Conservation (phyloP, 352 stramenopile genomes). For the Pythium volutum region DNA sequence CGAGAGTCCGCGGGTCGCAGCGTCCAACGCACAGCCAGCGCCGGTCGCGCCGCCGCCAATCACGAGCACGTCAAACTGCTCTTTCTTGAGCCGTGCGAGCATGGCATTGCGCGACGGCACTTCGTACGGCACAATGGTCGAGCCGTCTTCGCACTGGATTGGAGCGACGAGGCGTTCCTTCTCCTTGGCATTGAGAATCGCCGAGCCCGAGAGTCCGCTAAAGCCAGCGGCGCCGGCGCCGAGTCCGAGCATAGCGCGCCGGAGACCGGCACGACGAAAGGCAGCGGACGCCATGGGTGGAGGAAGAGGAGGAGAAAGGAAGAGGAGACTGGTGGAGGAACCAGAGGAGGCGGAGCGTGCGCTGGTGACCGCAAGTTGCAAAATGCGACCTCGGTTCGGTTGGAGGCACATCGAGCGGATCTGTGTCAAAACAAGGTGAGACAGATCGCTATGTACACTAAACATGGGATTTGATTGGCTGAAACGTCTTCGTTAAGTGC, state of each 20-base stretch:
- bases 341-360: not conserved
- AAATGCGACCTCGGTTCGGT: constrained; percentile 7
- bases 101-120: constrained; percentile 63
- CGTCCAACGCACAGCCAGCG: constrained; percentile 89
- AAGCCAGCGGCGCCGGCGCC: constrained; percentile 44
- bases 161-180: constrained; percentile 62
- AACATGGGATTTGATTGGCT: constrained; percentile 2
- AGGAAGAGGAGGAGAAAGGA: not conserved
- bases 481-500: not conserved
- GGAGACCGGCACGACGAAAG: constrained; percentile 48
- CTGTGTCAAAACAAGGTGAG: constrained; percentile 23
- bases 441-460: not conserved
- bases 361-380: constrained; percentile 24
- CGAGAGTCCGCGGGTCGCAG: constrained; percentile 90
- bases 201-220: constrained; percentile 48
- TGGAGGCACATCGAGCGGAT: not conserved
- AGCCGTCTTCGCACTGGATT: constrained; percentile 83
- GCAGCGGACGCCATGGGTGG: constrained; percentile 52
- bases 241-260: constrained; percentile 52
- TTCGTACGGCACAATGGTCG: constrained; percentile 81
- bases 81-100: constrained; percentile 80
- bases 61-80: constrained; percentile 93
- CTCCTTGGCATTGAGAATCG: constrained; percentile 78
- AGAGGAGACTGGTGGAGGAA: constrained; percentile 17
- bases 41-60: constrained; percentile 92